These are phyloP conservation scores for Talaromyces sp. DNA, from an alignment of 2,329 filamentous ascomycete species.

Conservation along the genomic window DNA sequence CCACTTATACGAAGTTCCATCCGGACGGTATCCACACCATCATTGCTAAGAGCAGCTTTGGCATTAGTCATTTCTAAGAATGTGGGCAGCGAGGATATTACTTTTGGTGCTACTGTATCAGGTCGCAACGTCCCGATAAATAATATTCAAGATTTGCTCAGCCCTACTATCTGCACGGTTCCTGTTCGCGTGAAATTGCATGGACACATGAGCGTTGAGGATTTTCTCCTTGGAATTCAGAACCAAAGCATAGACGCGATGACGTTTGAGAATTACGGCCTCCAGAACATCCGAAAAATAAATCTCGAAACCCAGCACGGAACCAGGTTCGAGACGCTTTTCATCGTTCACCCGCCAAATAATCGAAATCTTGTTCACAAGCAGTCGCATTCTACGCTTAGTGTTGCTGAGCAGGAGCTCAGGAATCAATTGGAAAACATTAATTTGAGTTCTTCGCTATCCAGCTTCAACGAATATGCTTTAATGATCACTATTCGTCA, in stretches of 20 bases:
- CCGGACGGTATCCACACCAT: not conserved
- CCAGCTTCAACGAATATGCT: not conserved
- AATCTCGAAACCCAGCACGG: not conserved
- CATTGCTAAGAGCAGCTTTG: constrained; percentile 2
- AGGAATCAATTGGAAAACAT: not conserved
- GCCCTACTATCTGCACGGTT: constrained; percentile 16
- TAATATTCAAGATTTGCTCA: constrained; percentile 40
- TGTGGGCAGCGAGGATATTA: constrained; percentile 33
- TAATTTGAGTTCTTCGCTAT: not conserved
- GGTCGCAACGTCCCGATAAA: constrained; percentile 38
- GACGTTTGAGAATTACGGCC: not conserved
- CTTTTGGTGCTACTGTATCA: constrained; percentile 41
- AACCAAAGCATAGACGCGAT: not conserved
- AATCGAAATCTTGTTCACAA: not conserved
- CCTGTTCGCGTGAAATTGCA: not conserved
- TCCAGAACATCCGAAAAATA: not conserved
- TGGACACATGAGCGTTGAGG: not conserved
- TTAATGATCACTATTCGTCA: not conserved
- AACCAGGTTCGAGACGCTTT: not conserved
- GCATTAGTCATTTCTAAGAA: not conserved
- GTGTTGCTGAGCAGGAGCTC: not conserved
- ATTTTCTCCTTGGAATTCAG: not conserved
- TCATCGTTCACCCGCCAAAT: not conserved
- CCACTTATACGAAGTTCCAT: not conserved
- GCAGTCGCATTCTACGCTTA: not conserved